Evolutionary conservation across 805 yeast genomes (phyloP).

Genomic region (Wickerhamiella dianesei): DNA sequence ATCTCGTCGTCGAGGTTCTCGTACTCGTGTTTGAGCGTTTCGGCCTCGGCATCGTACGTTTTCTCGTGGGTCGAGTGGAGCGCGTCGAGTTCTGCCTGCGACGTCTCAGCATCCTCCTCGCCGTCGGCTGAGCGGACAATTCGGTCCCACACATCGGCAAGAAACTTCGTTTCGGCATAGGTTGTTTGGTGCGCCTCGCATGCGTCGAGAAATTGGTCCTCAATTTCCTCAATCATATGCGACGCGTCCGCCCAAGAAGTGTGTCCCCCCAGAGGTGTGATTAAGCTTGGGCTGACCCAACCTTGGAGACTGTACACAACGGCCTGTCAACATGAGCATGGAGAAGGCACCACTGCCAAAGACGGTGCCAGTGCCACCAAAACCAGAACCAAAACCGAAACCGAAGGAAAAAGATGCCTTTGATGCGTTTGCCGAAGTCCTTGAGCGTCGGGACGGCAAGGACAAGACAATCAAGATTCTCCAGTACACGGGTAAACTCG

Average conservation of each 20-base stretch:
- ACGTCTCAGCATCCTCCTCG: not conserved
- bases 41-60: conserved; percentile 1
- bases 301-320: no score
- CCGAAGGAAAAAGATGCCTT: not conserved
- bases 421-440: conserved; percentile 10
- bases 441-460: conserved; percentile 20
- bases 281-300: no score
- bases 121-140: not conserved
- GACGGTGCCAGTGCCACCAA: not conserved
- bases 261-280: no score
- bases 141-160: not conserved
- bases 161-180: not conserved
- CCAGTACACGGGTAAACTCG: conserved; percentile 21
- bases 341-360: no score
- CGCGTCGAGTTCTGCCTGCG: not conserved
- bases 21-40: not conserved
- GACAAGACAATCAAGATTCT: conserved; percentile 22
- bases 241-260: not conserved
- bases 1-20: not conserved
- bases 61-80: not conserved
- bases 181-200: not conserved
- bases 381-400: not conserved
- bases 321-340: no score
- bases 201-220: not conserved
- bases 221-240: not conserved